Percentiles rank a stretch among this genome's conserved stretches.
Evolutionary conservation across 2,329 filamentous ascomycete species (phyloP).

Genomic region (Ophiostoma montium): DNA sequence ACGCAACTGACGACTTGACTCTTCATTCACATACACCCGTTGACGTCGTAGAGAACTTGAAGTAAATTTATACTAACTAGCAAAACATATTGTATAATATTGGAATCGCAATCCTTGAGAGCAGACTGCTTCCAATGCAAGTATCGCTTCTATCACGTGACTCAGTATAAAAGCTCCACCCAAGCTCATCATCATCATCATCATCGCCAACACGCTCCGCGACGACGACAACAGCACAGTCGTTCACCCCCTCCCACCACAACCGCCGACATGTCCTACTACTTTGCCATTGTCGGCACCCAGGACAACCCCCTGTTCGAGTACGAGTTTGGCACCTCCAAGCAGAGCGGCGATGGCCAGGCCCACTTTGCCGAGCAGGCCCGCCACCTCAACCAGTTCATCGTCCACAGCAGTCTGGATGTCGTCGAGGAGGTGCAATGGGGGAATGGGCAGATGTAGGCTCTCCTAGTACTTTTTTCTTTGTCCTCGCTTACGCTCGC

Average conservation of each 20-base stretch:
- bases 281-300: slow-evolving; percentile 92
- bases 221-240: no score
- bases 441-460: slow-evolving; percentile 70
- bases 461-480: slow-evolving; percentile 4
- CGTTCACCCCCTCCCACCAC: neutral
- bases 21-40: no score
- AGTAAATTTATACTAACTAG: no score
- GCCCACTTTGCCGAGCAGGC: slow-evolving; percentile 80
- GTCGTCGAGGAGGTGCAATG: slow-evolving; percentile 95
- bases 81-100: no score
- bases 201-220: neutral
- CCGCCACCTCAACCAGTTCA: slow-evolving; percentile 92
- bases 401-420: slow-evolving; percentile 85
- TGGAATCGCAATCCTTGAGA: no score
- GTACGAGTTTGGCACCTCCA: slow-evolving; percentile 92
- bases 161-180: no score
- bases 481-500: neutral
- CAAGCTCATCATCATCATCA: no score
- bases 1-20: no score
- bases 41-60: no score
- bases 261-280: slow-evolving; percentile 67
- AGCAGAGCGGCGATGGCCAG: slow-evolving; percentile 85
- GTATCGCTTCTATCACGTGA: no score
- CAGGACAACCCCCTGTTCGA: slow-evolving; percentile 95
- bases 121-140: no score